Base-by-base conservation (phyloP, 1,284 basidiomycete genomes). In the Chiua sp. region DNA sequence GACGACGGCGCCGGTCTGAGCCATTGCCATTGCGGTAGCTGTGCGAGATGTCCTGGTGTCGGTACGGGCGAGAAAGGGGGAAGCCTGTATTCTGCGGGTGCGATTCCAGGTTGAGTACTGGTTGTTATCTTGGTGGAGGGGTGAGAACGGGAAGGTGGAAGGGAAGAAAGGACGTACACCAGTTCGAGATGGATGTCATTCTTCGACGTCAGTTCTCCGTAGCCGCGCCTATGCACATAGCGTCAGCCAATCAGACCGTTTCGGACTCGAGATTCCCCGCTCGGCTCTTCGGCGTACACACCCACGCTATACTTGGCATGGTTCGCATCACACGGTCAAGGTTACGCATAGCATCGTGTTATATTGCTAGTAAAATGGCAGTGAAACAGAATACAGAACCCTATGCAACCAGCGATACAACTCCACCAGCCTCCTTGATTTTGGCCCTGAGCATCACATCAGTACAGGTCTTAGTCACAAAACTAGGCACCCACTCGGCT, bases 341-440 rank as follows among this genome's bases (percentile, higher is more conserved):
- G 32, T 32, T 32, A 32, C 32, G 61, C 37, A 28, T 42, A 18
- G 20, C 35, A 26, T 18, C 18, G 22, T 26, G 50, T n/a, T 37
- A 16, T 37, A 37, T 37, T 37, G 35, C 35, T 60, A 65, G 32
- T 10, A 62, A 37, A 37, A 37, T 16, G 35, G 32, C 32, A 32
- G 32, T 32, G 32, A 32, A 32, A 32, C 32, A 37, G 49, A 63
- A 64, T 46, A 65, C 42, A 55, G 30, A 26, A 65, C 63, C 76
- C 88, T 87, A 98, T 79, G 95, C 95, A 74, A 95, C 81, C 69
- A 98, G 85, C 79, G 88, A 88, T 70, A 98, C 93, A 72, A 96
- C 94, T 76, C 95, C 95, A 67, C 95, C 95, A 65, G 93, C 94
- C 80, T 91, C 94, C 83, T 93, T 95, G 82, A 93, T 93, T 80